A percentile compares a stretch with the other conserved stretches of the same genome.
These are phyloP conservation scores for Alopecurus myosuroides DNA, from an alignment of 176 grass and related monocot genomes.

Conservation along the genomic window DNA sequence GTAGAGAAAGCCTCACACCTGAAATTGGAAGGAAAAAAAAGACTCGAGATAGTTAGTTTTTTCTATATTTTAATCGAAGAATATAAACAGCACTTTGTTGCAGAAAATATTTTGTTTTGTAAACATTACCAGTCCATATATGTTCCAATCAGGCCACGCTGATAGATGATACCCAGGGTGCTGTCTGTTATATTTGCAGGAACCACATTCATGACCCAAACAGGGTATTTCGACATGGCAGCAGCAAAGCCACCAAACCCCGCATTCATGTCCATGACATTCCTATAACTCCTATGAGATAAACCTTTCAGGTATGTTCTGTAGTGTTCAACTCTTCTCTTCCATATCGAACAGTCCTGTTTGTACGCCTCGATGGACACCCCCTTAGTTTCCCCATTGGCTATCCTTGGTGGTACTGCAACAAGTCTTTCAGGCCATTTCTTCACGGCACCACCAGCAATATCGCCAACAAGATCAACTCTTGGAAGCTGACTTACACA, in stretches of 20 bases:
- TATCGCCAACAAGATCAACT: slow-evolving; percentile 33
- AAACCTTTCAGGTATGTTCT: slow-evolving; percentile 42
- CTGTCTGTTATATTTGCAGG: slow-evolving; percentile 62
- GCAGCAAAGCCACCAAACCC: slow-evolving; percentile 79
- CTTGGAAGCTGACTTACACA: slow-evolving; percentile 64
- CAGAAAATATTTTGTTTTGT: too few species aligned
- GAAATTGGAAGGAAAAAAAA: too few species aligned
- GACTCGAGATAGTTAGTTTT: too few species aligned
- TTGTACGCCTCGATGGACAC: slow-evolving; percentile 48
- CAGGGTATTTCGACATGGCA: slow-evolving; percentile 70
- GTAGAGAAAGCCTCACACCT: too few species aligned
- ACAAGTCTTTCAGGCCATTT: slow-evolving; percentile 80
- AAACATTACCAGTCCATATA: slow-evolving; percentile 79
- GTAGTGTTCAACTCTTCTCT: slow-evolving; percentile 54
- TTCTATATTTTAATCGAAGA: too few species aligned
- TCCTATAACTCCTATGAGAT: slow-evolving; percentile 59
- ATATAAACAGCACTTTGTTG: too few species aligned
- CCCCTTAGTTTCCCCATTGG: slow-evolving; percentile 37
- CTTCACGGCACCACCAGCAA: slow-evolving; percentile 43
- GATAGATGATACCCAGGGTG: slow-evolving; percentile 75
- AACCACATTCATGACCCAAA: slow-evolving; percentile 98
- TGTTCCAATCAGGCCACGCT: slow-evolving; percentile 86
- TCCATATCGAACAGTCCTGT: slow-evolving; percentile 60
- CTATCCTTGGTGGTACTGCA: slow-evolving; percentile 67
- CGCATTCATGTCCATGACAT: slow-evolving; percentile 95